Evolutionary conservation across 352 stramenopile genomes (phyloP).

Genomic region (Peronosclerospora sorghi): DNA sequence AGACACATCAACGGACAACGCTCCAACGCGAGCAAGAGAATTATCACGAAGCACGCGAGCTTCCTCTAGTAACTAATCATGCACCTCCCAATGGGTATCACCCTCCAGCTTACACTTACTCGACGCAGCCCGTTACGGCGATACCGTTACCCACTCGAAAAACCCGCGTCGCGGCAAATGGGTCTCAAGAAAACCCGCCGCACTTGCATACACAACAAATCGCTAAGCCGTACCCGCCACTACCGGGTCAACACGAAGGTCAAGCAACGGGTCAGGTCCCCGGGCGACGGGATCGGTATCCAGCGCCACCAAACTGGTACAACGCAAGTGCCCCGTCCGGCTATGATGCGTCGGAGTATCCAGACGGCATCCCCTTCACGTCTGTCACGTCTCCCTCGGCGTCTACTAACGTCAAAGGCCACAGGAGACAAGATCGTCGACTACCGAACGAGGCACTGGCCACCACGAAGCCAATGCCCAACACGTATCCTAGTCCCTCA

Average conservation of each 20-base stretch:
- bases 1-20: conserved; percentile 37
- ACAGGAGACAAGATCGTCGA: conserved; percentile 7
- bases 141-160: conserved; percentile 17
- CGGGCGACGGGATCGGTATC: too few species aligned
- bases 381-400: conserved; percentile 29
- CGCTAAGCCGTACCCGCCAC: conserved; percentile 16
- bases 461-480: conserved; percentile 7
- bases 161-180: conserved; percentile 30
- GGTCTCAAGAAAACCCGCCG: conserved; percentile 18
- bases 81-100: too few species aligned
- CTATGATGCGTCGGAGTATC: too few species aligned
- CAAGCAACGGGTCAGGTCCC: conserved; percentile 13
- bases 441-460: conserved; percentile 4
- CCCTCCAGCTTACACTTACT: conserved; percentile 17
- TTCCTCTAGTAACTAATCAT: too few species aligned
- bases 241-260: conserved; percentile 11
- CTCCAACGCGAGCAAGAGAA: conserved; percentile 25
- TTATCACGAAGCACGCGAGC: conserved; percentile 31
- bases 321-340: too few species aligned
- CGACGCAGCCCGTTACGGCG: conserved; percentile 20
- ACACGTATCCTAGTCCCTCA: conserved; percentile 13
- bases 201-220: conserved; percentile 22
- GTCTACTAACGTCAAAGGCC: conserved; percentile 5
- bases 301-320: too few species aligned
- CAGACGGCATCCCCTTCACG: conserved; percentile 33